Conservation (phyloP, 116 monocot genomes). For the Papilionanthe hybrid region DNA sequence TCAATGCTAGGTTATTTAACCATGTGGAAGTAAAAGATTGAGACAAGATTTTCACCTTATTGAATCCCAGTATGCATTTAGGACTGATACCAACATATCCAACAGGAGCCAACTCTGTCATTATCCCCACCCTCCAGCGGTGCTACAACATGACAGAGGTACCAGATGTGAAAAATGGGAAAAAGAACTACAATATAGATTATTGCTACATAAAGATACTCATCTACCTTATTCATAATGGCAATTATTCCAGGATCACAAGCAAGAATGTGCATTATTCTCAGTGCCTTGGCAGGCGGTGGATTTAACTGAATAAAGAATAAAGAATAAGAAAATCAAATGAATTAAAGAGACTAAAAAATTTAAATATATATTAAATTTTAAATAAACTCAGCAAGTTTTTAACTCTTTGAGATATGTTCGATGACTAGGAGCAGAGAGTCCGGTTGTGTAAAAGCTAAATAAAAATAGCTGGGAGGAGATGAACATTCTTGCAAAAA, state of each 20-base stretch:
- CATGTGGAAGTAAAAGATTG: background rate
- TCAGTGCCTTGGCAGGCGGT: conserved; percentile 80
- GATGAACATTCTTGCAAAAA: background rate
- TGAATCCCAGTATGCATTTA: conserved; percentile 80
- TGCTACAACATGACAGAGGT: conserved; percentile 35
- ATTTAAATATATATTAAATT: background rate
- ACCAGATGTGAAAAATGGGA: background rate
- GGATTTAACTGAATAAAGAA: conserved; percentile 60
- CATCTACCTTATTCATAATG: conserved; percentile 89
- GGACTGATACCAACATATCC: conserved; percentile 97
- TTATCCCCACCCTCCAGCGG: conserved; percentile 82
- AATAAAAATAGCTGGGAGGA: background rate
- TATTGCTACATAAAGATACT: background rate
- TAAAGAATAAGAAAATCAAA: conserved; percentile 9
- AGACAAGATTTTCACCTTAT: conserved; percentile 52
- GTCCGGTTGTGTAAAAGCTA: background rate
- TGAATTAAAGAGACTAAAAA: background rate
- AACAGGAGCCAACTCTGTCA: conserved; percentile 94
- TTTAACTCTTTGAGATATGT: background rate
- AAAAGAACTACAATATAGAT: background rate
- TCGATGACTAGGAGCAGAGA: background rate
- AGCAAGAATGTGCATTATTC: conserved; percentile 96
- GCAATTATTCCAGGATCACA: conserved; percentile 95
- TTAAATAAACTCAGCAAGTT: background rate
- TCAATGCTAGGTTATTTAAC: background rate